These are phyloP conservation scores for Raphanus sativus DNA, from an alignment of 345 rosid genomes.

Conservation along the genomic window DNA sequence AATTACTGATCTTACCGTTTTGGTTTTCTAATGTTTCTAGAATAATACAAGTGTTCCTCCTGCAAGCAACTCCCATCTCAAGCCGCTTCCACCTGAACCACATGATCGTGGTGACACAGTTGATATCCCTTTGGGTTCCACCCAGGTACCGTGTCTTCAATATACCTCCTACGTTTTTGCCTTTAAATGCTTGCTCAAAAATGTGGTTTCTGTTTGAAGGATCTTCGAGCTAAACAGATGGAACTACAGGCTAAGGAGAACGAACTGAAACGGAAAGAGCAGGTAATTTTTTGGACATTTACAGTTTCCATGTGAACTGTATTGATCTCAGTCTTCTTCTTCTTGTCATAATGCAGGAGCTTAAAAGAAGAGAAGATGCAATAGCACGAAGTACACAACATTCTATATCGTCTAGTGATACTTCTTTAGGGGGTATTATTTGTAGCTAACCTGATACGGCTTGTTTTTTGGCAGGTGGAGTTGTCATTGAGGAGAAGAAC, in stretches of 20 bases:
- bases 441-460: conserved; percentile 21
- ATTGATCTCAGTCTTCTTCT: background rate
- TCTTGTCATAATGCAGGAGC: conserved; percentile 53
- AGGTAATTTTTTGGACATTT: conserved; percentile 48
- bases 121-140: conserved; percentile 83
- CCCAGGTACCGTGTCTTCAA: conserved; percentile 44
- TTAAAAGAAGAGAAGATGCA: conserved; percentile 90
- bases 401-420: conserved; percentile 1
- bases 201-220: conserved; percentile 47
- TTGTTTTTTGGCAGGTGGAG: conserved; percentile 69
- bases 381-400: conserved; percentile 49
- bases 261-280: conserved; percentile 79
- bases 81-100: conserved; percentile 96
- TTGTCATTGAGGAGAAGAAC: conserved; percentile 87
- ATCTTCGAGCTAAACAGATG: conserved; percentile 83
- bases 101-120: conserved; percentile 91
- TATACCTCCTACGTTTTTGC: background rate
- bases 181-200: conserved; percentile 6
- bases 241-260: conserved; percentile 95
- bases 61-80: conserved; percentile 72
- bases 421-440: background rate
- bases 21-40: conserved; percentile 40
- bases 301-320: conserved; percentile 11
- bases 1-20: conserved; percentile 3
- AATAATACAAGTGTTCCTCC: conserved; percentile 72